Percentiles rank a stretch among this genome's conserved stretches.
phyloP scores from a whole-genome alignment of 1,284 basidiomycete genomes.

The Hemileia vastatrix region DNA sequence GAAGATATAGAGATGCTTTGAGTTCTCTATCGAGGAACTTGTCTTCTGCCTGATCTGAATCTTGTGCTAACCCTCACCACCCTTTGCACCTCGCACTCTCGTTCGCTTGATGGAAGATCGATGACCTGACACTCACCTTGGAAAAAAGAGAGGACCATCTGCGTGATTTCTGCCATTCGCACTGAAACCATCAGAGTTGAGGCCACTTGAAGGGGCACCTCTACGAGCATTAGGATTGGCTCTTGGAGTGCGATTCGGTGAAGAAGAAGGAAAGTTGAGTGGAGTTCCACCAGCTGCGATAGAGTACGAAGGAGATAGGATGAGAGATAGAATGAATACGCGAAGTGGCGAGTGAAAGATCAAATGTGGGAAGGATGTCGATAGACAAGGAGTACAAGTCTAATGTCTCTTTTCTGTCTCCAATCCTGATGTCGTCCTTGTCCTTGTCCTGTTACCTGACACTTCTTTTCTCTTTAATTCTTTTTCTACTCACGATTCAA shows the following conservation, averaged over 20 bases:
- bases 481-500: too few species aligned
- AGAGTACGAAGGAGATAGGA: neutral
- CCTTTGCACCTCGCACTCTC: too few species aligned
- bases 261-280: constrained; percentile 38
- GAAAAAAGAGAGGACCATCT: constrained; percentile 40
- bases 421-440: too few species aligned
- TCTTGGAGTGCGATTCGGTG: constrained; percentile 32
- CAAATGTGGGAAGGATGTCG: neutral
- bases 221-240: constrained; percentile 28
- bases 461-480: too few species aligned
- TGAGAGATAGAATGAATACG: neutral
- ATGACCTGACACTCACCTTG: too few species aligned
- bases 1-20: neutral
- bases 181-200: constrained; percentile 2
- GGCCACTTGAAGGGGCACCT: constrained; percentile 29
- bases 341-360: neutral
- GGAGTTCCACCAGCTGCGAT: constrained; percentile 25
- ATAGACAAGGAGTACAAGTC: too few species aligned
- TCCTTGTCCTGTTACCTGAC: too few species aligned
- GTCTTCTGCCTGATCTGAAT: neutral
- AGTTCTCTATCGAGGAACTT: neutral
- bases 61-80: too few species aligned
- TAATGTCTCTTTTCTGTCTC: too few species aligned
- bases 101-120: too few species aligned
- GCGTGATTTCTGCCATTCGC: constrained; percentile 26